phyloP scores from a whole-genome alignment of 371 early-diverging fungal genomes.

The Mortierella sp. region DNA sequence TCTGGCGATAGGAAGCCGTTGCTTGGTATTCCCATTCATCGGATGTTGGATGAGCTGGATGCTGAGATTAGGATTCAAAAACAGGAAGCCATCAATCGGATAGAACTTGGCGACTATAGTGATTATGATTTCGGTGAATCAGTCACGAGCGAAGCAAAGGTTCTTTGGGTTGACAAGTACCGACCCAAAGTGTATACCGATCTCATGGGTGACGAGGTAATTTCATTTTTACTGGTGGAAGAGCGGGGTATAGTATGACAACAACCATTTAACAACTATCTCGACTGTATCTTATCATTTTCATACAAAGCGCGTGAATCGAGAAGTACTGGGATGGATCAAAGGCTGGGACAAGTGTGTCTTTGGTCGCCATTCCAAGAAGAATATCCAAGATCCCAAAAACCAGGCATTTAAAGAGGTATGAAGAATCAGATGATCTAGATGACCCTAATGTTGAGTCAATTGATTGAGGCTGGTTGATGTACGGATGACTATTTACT shows the following conservation, averaged over 20 bases:
- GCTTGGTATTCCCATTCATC: slow-evolving; percentile 54
- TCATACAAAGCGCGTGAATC: slow-evolving; percentile 72
- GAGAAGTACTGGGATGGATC: slow-evolving; percentile 91
- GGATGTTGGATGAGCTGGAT: slow-evolving; percentile 59
- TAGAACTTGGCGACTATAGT: slow-evolving; percentile 19
- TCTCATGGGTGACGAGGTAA: slow-evolving; percentile 90
- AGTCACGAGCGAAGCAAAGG: slow-evolving; percentile 18
- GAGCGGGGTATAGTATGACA: not conserved
- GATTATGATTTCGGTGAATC: slow-evolving; percentile 4
- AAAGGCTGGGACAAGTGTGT: slow-evolving; percentile 97
- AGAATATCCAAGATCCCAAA: slow-evolving; percentile 23
- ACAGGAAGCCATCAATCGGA: slow-evolving; percentile 41
- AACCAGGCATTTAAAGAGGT: slow-evolving; percentile 37
- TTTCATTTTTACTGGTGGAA: not conserved
- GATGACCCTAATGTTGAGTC: slow-evolving; percentile 1
- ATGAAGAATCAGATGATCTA: slow-evolving; percentile 9
- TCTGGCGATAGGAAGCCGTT: slow-evolving; percentile 17
- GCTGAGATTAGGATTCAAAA: slow-evolving; percentile 42
- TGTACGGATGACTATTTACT: too few relatives aligned
- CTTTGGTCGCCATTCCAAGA: slow-evolving; percentile 67
- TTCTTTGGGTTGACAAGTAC: slow-evolving; percentile 95
- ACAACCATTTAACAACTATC: not conserved
- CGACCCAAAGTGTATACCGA: slow-evolving; percentile 86
- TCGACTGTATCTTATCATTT: not conserved
- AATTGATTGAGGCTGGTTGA: slow-evolving; percentile 12